Conservation (phyloP, 192 early-diverging fungal genomes). For the Backusella tuberculispora region DNA sequence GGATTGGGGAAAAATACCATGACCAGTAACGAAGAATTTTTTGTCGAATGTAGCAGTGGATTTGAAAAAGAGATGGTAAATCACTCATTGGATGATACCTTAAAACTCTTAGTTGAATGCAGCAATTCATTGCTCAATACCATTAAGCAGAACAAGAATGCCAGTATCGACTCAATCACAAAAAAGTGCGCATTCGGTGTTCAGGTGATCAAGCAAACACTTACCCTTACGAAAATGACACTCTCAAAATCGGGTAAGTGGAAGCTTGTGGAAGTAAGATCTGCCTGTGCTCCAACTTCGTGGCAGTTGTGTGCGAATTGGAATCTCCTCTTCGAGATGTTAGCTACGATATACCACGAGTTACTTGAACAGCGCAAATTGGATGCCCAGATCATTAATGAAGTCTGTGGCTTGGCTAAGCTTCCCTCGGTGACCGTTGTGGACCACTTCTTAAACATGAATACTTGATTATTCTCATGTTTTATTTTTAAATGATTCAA, state of each 20-base stretch:
- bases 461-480: slow-evolving; percentile 21
- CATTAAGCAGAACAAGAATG: slow-evolving; percentile 21
- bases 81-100: slow-evolving; percentile 17
- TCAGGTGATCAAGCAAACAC: slow-evolving; percentile 19
- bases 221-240: slow-evolving; percentile 24
- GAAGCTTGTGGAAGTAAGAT: slow-evolving; percentile 25
- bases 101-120: slow-evolving; percentile 19
- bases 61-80: slow-evolving; percentile 15
- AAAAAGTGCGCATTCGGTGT: slow-evolving; percentile 20
- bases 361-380: slow-evolving; percentile 22
- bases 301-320: slow-evolving; percentile 24
- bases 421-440: slow-evolving; percentile 20
- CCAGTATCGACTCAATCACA: slow-evolving; percentile 19
- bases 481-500: slow-evolving; percentile 8
- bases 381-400: slow-evolving; percentile 18
- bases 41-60: slow-evolving; percentile 19
- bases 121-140: slow-evolving; percentile 20
- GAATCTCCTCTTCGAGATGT: slow-evolving; percentile 23
- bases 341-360: slow-evolving; percentile 20
- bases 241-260: slow-evolving; percentile 20
- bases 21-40: slow-evolving; percentile 14
- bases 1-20: slow-evolving; percentile 13
- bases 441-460: slow-evolving; percentile 23
- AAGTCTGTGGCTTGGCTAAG: slow-evolving; percentile 18
- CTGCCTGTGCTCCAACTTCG: slow-evolving; percentile 20